Percentiles rank a stretch among this genome's conserved stretches.
Conservation (phyloP, 352 stramenopile species). For the Phytophthora aleatoria region DNA sequence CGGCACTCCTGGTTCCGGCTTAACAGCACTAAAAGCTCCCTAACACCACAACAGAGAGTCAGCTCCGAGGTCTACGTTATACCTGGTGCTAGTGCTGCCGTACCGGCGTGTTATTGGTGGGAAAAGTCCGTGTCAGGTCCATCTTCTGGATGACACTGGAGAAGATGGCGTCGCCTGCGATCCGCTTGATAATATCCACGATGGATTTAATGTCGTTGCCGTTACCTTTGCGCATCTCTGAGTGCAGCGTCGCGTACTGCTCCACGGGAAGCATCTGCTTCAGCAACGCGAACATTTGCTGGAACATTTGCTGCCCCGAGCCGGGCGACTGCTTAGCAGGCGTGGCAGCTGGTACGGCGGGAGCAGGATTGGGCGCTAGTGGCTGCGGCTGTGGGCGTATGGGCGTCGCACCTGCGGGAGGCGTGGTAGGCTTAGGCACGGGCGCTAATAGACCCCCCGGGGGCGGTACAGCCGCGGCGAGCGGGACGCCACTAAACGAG, state of each 20-base stretch:
- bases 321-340: slow-evolving; percentile 50
- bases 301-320: slow-evolving; percentile 84
- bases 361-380: slow-evolving; percentile 6
- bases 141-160: slow-evolving; percentile 85
- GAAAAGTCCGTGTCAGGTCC: slow-evolving; percentile 72
- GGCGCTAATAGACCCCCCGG: slow-evolving; percentile 33
- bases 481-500: slow-evolving; percentile 40
- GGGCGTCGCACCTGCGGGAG: slow-evolving; percentile 11
- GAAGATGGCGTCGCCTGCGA: slow-evolving; percentile 81
- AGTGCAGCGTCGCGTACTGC: slow-evolving; percentile 80
- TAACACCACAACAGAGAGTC: slow-evolving; percentile 15
- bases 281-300: slow-evolving; percentile 86
- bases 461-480: slow-evolving; percentile 29
- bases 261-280: slow-evolving; percentile 87
- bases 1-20: slow-evolving; percentile 36
- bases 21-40: slow-evolving; percentile 33
- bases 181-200: slow-evolving; percentile 89
- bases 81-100: not conserved
- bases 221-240: slow-evolving; percentile 85
- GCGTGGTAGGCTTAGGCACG: slow-evolving; percentile 18
- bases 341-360: slow-evolving; percentile 6
- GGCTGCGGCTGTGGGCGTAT: slow-evolving; percentile 28
- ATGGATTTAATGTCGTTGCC: slow-evolving; percentile 89
- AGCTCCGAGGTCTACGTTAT: slow-evolving; percentile 5
- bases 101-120: slow-evolving; percentile 32